Evolutionary conservation across 345 rosid genomes (phyloP).

Genomic region (Triadica sebifera): DNA sequence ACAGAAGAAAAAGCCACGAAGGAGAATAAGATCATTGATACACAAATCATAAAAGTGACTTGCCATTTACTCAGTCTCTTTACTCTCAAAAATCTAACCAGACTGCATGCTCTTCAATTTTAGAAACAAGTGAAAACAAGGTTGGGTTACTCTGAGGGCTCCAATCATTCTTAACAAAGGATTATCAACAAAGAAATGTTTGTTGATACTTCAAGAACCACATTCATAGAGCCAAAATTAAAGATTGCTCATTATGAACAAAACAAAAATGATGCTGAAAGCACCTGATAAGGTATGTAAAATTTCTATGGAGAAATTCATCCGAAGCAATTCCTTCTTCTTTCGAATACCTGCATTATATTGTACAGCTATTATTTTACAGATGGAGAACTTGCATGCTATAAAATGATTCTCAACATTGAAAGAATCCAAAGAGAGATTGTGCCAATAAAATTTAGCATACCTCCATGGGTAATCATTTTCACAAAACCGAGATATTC

Average conservation of each 20-base stretch:
- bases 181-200: not conserved
- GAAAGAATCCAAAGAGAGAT: not conserved
- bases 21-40: not conserved
- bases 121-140: not conserved
- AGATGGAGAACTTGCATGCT: not conserved
- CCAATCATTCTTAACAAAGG: not conserved
- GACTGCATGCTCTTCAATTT: not conserved
- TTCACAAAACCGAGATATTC: constrained; percentile 93
- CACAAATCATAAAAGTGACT: not conserved
- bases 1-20: not conserved
- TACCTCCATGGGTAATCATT: constrained; percentile 83
- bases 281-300: constrained; percentile 81
- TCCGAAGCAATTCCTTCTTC: constrained; percentile 68
- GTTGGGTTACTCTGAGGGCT: not conserved
- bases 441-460: constrained; percentile 14
- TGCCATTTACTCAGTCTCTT: not conserved
- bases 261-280: constrained; percentile 10
- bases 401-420: not conserved
- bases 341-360: constrained; percentile 76
- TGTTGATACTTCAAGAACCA: not conserved
- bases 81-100: not conserved
- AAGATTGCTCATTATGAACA: not conserved
- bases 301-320: constrained; percentile 56
- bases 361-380: not conserved
- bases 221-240: not conserved